phyloP scores from a whole-genome alignment of 2,329 filamentous ascomycete genomes.

The Sporothrix curviconia region DNA sequence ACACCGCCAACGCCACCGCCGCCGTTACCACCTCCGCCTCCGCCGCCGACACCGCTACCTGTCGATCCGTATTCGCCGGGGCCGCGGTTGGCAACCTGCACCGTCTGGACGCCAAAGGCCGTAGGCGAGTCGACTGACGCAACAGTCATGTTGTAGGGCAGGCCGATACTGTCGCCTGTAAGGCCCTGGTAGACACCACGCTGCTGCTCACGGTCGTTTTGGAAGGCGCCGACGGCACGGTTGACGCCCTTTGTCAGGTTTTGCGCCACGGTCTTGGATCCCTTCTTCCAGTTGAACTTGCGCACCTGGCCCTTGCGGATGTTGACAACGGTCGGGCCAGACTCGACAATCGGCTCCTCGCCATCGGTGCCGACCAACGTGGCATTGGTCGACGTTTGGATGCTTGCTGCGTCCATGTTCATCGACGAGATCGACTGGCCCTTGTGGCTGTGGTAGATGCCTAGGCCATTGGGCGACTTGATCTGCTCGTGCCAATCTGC shows the following conservation, averaged over 20 bases:
- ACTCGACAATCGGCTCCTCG: constrained; percentile 60
- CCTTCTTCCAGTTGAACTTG: constrained; percentile 99
- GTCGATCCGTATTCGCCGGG: background rate
- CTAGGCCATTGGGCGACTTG: constrained; percentile 44
- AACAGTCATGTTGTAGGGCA: constrained; percentile 65
- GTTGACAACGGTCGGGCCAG: constrained; percentile 87
- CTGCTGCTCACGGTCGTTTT: constrained; percentile 47
- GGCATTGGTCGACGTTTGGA: constrained; percentile 48
- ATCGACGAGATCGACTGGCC: constrained; percentile 44
- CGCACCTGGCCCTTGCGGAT: constrained; percentile 90
- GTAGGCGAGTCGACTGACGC: constrained; percentile 45
- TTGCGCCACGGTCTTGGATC: constrained; percentile 86
- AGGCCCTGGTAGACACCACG: constrained; percentile 44
- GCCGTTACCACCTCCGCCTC: background rate
- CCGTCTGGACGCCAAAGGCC: constrained; percentile 25
- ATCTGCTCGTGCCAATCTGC: constrained; percentile 47
- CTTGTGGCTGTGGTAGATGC: constrained; percentile 49
- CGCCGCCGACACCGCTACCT: background rate
- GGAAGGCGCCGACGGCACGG: constrained; percentile 74
- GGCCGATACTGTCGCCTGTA: constrained; percentile 57
- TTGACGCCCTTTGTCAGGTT: constrained; percentile 92
- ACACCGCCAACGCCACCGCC: background rate
- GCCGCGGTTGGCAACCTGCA: constrained; percentile 21
- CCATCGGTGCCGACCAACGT: constrained; percentile 56
- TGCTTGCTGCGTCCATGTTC: constrained; percentile 47